phyloP scores from a whole-genome alignment of 2,329 filamentous ascomycete species.

The Microdochium bolleyi region DNA sequence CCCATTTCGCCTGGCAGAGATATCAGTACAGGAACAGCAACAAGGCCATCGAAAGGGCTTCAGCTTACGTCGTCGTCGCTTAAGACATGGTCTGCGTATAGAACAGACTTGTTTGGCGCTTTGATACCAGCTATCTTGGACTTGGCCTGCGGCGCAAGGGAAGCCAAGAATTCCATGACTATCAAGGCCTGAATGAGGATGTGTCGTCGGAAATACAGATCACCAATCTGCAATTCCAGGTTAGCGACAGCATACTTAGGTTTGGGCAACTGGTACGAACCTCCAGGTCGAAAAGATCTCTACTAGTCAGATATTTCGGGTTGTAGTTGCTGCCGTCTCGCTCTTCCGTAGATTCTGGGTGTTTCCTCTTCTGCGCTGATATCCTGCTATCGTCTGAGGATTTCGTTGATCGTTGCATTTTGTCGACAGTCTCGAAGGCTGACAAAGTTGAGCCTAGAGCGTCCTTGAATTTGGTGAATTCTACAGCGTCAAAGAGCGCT shows the following conservation, averaged over 20 bases:
- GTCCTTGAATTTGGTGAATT: constrained; percentile 74
- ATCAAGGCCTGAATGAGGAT: constrained; percentile 94
- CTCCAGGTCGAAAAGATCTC: constrained; percentile 92
- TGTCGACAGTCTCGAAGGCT: constrained; percentile 43
- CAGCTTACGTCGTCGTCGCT: constrained; percentile 72
- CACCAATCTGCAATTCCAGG: constrained; percentile 59
- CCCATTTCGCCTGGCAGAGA: constrained; percentile 66
- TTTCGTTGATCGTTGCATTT: constrained; percentile 41
- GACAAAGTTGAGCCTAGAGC: constrained; percentile 61
- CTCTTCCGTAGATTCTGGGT: constrained; percentile 47
- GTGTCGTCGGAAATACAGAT: constrained; percentile 88
- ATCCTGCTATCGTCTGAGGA: constrained; percentile 55
- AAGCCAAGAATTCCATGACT: constrained; percentile 90
- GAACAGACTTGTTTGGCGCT: constrained; percentile 74
- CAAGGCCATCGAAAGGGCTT: background rate
- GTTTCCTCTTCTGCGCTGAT: constrained; percentile 61
- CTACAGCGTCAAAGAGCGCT: constrained; percentile 62
- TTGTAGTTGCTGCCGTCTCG: constrained; percentile 75
- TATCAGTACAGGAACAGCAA: constrained; percentile 8
- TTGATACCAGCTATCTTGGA: constrained; percentile 63
- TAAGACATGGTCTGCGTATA: constrained; percentile 68
- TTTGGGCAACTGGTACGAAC: constrained; percentile 32
- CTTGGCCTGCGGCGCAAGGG: constrained; percentile 74
- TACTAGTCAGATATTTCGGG: constrained; percentile 96
- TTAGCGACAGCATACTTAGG: constrained; percentile 5